Evolutionary conservation across 495 filamentous ascomycete genomes (phyloP).

Genomic region (Cercophora newfieldiana): DNA sequence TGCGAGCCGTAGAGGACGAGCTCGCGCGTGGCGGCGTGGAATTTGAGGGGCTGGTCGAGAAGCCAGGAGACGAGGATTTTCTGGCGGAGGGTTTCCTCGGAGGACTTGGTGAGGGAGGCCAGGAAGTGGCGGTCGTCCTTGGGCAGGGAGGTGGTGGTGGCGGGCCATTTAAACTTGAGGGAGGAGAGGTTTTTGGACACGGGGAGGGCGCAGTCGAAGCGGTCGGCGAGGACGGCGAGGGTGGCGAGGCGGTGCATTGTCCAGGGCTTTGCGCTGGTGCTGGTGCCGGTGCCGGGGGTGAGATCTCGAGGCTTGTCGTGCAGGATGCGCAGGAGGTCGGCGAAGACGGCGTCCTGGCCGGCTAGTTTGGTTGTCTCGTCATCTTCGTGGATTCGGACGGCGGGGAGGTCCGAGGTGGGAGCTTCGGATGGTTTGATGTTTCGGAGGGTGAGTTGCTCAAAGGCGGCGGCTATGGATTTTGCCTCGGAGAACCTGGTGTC

Average conservation of each 20-base stretch:
- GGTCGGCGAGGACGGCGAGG: conserved; percentile 66
- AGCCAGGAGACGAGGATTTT: conserved; percentile 63
- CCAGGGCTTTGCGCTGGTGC: conserved; percentile 34
- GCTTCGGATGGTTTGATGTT: conserved; percentile 48
- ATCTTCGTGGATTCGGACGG: conserved; percentile 57
- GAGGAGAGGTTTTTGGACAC: conserved; percentile 48
- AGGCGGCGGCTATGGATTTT: conserved; percentile 41
- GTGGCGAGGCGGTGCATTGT: conserved; percentile 58
- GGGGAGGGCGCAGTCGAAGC: conserved; percentile 55
- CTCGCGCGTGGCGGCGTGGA: conserved; percentile 55
- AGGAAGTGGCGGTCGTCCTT: conserved; percentile 41
- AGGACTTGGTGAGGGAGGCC: conserved; percentile 29
- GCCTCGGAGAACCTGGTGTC: conserved; percentile 54
- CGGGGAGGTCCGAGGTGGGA: conserved; percentile 51
- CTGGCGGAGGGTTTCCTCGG: conserved; percentile 61
- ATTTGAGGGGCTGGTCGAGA: conserved; percentile 54
- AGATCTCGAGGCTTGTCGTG: conserved; percentile 44
- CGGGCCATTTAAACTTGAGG: conserved; percentile 49
- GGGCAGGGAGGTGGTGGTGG: conserved; percentile 38
- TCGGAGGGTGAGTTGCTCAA: conserved; percentile 41
- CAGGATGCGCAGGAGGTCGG: conserved; percentile 58
- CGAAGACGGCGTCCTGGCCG: conserved; percentile 48
- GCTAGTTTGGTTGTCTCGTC: conserved; percentile 57
- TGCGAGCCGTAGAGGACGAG: conserved; percentile 67
- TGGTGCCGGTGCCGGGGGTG: too few relatives aligned